These are phyloP conservation scores for Reticulascus tulasneorum DNA, from an alignment of 2,329 filamentous ascomycete genomes.

Conservation along the genomic window DNA sequence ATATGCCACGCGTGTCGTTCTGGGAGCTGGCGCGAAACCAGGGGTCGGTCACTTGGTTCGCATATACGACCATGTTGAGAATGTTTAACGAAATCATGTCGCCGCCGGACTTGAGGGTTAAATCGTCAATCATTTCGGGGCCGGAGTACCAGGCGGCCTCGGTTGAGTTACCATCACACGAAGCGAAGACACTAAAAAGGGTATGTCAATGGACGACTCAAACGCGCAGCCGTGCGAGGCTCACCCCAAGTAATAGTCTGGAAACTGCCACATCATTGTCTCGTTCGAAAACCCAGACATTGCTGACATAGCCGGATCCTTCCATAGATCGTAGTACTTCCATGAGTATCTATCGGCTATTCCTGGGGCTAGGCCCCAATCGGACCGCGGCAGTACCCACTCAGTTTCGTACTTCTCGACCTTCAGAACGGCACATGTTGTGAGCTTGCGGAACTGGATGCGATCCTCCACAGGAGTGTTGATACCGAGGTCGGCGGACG, in stretches of 20 bases:
- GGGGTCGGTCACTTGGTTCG: not conserved
- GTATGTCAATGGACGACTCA: not conserved
- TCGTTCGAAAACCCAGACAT: no score
- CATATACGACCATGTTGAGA: not conserved
- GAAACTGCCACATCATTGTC: no score
- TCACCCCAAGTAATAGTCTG: not conserved
- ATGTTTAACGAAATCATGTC: not conserved
- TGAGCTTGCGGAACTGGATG: not conserved
- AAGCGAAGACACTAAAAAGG: not conserved
- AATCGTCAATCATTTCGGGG: not conserved
- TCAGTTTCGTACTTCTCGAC: not conserved
- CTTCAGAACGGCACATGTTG: not conserved
- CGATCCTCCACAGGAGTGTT: not conserved
- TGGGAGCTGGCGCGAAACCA: not conserved
- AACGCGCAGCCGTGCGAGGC: not conserved
- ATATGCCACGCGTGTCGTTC: not conserved
- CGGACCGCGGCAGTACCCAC: not conserved
- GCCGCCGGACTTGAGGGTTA: not conserved
- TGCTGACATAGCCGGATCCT: no score
- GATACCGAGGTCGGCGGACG: not conserved
- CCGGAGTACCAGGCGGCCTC: not conserved
- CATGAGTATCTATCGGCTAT: not conserved
- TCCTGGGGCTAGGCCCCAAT: not conserved
- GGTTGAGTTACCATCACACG: not conserved
- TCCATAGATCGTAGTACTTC: not conserved